phyloP scores from a whole-genome alignment of 805 yeast species.

The Saccharomycopsis javanensis region DNA sequence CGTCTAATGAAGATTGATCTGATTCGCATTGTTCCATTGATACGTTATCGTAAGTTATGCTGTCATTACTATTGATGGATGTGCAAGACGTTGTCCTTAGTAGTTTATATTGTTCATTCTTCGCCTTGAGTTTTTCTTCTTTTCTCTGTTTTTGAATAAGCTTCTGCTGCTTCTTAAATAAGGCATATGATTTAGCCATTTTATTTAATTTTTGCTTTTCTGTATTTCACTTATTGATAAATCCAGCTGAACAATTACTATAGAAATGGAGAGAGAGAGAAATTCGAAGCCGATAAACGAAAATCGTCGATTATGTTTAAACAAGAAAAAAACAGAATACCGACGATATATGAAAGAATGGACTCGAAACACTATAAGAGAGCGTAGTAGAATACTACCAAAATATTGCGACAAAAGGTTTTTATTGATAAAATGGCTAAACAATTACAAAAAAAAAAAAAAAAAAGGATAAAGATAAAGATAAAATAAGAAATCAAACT shows the following conservation, averaged over 20 bases:
- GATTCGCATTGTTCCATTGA: background rate
- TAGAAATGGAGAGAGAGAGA: background rate
- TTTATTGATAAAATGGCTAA: too few relatives aligned
- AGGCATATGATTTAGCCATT: background rate
- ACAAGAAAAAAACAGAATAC: background rate
- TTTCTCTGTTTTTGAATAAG: background rate
- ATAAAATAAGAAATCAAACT: background rate
- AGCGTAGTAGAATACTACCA: too few relatives aligned
- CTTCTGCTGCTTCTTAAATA: background rate
- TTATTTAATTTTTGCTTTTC: too few relatives aligned
- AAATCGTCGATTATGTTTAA: too few relatives aligned
- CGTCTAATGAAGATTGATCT: background rate
- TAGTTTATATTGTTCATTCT: background rate
- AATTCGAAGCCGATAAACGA: background rate
- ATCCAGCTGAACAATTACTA: background rate
- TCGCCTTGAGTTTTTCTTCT: background rate
- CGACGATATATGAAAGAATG: too few relatives aligned
- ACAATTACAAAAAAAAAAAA: too few relatives aligned
- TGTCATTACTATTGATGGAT: background rate
- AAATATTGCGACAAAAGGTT: too few relatives aligned
- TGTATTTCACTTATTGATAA: background rate
- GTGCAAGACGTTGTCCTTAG: background rate
- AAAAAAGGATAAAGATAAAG: background rate
- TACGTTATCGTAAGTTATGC: background rate
- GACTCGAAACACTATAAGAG: too few relatives aligned